These are phyloP conservation scores for Fusarium scirpi DNA, from an alignment of 2,329 filamentous ascomycete genomes.

Conservation along the genomic window DNA sequence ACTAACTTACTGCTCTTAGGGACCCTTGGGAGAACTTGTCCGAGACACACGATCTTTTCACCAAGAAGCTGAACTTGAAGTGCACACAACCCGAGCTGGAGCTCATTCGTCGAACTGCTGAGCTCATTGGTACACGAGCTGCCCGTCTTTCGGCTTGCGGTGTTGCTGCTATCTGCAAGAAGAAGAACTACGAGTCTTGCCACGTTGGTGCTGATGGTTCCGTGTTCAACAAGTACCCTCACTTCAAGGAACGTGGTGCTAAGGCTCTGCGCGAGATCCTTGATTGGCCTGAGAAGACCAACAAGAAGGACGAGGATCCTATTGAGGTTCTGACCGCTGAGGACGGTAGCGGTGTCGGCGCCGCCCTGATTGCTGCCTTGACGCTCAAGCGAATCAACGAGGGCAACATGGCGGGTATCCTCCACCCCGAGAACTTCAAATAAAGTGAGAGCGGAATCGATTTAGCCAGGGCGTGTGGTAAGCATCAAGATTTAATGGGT, in stretches of 20 bases:
- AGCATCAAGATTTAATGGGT: constrained; percentile 32
- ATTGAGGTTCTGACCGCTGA: constrained; percentile 90
- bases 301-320: constrained; percentile 81
- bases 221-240: constrained; percentile 99
- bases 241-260: constrained; percentile 94
- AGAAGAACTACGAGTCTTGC: constrained; percentile 88
- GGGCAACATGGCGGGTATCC: constrained; percentile 72
- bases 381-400: constrained; percentile 73
- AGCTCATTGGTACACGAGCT: constrained; percentile 94
- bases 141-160: constrained; percentile 94
- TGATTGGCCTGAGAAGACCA: constrained; percentile 83
- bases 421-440: constrained; percentile 72
- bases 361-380: constrained; percentile 87
- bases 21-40: constrained; percentile 96
- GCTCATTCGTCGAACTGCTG: constrained; percentile 86
- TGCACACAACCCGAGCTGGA: constrained; percentile 85
- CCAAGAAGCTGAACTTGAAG: constrained; percentile 77
- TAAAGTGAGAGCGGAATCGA: constrained; percentile 32
- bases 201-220: constrained; percentile 97
- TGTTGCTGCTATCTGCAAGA: constrained; percentile 95
- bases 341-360: constrained; percentile 97
- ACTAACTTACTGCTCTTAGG: constrained; percentile 57
- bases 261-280: constrained; percentile 93
- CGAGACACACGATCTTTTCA: constrained; percentile 87
- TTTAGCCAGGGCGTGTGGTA: constrained; percentile 24